Base-by-base conservation (phyloP, 1,139 yeast species). In the Suhomyces maxii region DNA sequence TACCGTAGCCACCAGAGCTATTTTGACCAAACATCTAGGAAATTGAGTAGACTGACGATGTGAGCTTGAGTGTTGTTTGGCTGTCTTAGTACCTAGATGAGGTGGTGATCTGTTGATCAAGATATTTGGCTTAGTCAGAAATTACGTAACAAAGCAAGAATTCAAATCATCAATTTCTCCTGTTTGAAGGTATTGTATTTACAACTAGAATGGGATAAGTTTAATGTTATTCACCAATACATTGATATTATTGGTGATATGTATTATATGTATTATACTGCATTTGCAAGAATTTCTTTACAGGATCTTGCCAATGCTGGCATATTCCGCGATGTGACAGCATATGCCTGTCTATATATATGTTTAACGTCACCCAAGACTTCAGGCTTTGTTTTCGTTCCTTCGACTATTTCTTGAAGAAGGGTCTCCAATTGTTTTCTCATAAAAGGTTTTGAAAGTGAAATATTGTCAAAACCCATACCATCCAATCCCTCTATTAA, bases 371-470 rank as follows among this genome's bases (percentile, higher is more conserved):
- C 82, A 6, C 67, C 64, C 9, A 86, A 61, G 0, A 90, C 95
- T 7, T 70, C 76, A 2, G 70, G 69, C 56, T 80, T 82, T 1
- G 79, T 64, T 40, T 71, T 68, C 4, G 61, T 56, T 0, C 98
- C 98, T 0, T 77, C 75, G 39, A 90, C 86, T 8, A 93, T 88
- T 38, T 76, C 76, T 48, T 75, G 80, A 59, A 95, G 72, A 43
- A 82, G 78, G 12, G 64, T 69, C 59, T 95, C 99, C 61, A 93
- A 73, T 40, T 82, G 82, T 50, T 86, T 84, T 46, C 99, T 73
- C 51, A 93, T 68, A 57, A 88, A 88, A 3, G 99, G 99, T 57
- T 93, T 93, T 0, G 97, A 85, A 48, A 95, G 71, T 1, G 96
- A 88, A 43, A 82, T 73, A 44, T 77, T 73, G 52, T 84, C 86